A percentile compares a stretch with the other conserved stretches of the same genome.
Evolutionary conservation across 306 rosid genomes (phyloP).

Genomic region (Gynostemma pentaphyllum): DNA sequence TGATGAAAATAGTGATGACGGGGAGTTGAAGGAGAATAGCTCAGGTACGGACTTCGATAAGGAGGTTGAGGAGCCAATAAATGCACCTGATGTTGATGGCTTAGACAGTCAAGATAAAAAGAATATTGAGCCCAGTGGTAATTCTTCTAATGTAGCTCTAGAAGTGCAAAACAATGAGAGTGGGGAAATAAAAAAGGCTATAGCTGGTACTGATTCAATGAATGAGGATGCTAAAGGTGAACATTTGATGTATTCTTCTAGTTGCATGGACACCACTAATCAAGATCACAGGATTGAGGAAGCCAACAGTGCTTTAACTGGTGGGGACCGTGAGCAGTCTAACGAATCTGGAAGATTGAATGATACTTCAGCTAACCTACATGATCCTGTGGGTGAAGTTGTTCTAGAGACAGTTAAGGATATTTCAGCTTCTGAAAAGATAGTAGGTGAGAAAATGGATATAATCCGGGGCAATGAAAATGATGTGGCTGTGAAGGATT

Average conservation of each 20-base stretch:
- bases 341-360: slow-evolving; percentile 19
- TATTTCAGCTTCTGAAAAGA: slow-evolving; percentile 11
- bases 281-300: slow-evolving; percentile 20
- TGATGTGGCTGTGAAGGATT: slow-evolving; percentile 17
- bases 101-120: slow-evolving; percentile 22
- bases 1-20: slow-evolving; percentile 17
- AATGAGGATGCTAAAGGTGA: slow-evolving; percentile 10
- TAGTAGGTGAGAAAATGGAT: slow-evolving; percentile 20
- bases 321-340: slow-evolving; percentile 14
- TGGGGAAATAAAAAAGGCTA: slow-evolving; percentile 14
- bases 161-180: slow-evolving; percentile 19
- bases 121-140: slow-evolving; percentile 13
- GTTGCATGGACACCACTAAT: slow-evolving; percentile 12
- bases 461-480: slow-evolving; percentile 17
- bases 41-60: slow-evolving; percentile 20
- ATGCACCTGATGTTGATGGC: slow-evolving; percentile 17
- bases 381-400: slow-evolving; percentile 11
- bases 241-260: slow-evolving; percentile 1
- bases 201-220: slow-evolving; percentile 12
- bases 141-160: slow-evolving; percentile 8
- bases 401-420: slow-evolving; percentile 9
- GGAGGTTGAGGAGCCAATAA: slow-evolving; percentile 8
- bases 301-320: slow-evolving; percentile 8
- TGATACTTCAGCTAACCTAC: slow-evolving; percentile 19
- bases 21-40: slow-evolving; percentile 20